Conservation (phyloP, 2,329 filamentous ascomycete species). For the Taxawa tesnikishii region DNA sequence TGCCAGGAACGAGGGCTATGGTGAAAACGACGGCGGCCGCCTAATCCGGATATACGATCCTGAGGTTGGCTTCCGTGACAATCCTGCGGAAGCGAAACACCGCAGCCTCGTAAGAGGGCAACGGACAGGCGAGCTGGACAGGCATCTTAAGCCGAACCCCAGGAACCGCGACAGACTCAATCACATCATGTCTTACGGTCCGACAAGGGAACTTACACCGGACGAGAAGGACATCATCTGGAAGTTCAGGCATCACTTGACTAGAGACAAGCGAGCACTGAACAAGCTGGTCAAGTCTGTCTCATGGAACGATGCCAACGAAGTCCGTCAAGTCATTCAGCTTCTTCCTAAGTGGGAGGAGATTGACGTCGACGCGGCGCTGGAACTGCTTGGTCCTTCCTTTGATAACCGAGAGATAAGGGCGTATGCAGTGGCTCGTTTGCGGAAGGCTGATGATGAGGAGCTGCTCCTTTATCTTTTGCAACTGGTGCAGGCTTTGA, state of each 20-base stretch:
- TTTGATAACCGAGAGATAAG: conserved; percentile 83
- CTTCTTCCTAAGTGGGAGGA: conserved; percentile 89
- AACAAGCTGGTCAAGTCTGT: conserved; percentile 98
- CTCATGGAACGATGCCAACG: conserved; percentile 76
- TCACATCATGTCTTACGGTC: conserved; percentile 78
- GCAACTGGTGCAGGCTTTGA: conserved; percentile 89
- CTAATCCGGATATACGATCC: conserved; percentile 86
- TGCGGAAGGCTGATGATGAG: conserved; percentile 84
- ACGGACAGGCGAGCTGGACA: conserved; percentile 84
- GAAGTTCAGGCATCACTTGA: conserved; percentile 93
- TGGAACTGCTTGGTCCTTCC: conserved; percentile 83
- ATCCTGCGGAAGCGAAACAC: conserved; percentile 92
- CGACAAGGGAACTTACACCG: conserved; percentile 72
- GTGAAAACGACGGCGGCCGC: conserved; percentile 40
- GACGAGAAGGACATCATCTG: conserved; percentile 95
- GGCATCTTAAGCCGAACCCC: conserved; percentile 90
- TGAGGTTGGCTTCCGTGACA: conserved; percentile 77
- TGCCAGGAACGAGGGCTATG: conserved; percentile 35
- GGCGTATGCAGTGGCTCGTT: conserved; percentile 81
- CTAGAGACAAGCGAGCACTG: conserved; percentile 71
- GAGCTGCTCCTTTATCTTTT: conserved; percentile 84
- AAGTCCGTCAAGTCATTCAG: conserved; percentile 80
- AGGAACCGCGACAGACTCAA: conserved; percentile 93
- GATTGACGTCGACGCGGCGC: conserved; percentile 90
- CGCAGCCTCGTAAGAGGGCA: conserved; percentile 82